phyloP scores from a whole-genome alignment of 1,284 basidiomycete genomes.

The Rhodotorula sp. region DNA sequence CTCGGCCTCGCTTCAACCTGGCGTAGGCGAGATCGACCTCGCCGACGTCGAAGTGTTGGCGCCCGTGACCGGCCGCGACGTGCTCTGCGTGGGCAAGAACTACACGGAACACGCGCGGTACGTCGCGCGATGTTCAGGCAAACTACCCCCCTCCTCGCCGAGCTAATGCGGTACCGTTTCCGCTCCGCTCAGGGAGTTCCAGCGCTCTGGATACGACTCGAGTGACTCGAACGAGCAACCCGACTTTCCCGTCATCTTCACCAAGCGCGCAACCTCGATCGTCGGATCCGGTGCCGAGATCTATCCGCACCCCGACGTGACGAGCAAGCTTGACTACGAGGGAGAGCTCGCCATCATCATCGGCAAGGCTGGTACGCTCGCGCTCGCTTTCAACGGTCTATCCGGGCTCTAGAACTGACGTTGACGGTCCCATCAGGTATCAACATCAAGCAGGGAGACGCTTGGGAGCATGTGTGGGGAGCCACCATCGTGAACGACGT shows the following conservation, averaged over 20 bases:
- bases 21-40: conserved; percentile 27
- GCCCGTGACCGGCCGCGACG: conserved; percentile 44
- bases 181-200: conserved; percentile 40
- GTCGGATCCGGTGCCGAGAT: conserved; percentile 43
- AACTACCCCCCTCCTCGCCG: neutral
- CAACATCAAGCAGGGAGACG: conserved; percentile 47
- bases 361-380: conserved; percentile 39
- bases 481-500: conserved; percentile 46
- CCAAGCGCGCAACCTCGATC: conserved; percentile 48
- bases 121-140: neutral
- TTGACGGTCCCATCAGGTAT: conserved; percentile 29
- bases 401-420: too few species aligned
- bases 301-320: conserved; percentile 47
- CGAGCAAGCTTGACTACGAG: conserved; percentile 48
- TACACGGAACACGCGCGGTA: conserved; percentile 43
- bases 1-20: conserved; percentile 23
- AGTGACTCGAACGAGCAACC: conserved; percentile 46
- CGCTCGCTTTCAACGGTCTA: too few species aligned
- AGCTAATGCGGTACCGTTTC: neutral
- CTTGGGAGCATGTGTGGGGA: conserved; percentile 50
- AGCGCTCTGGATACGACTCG: conserved; percentile 45
- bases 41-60: conserved; percentile 41
- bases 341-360: conserved; percentile 50
- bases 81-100: conserved; percentile 46
- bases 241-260: conserved; percentile 47